Conservation (phyloP, 805 yeast species). For the Candida multigemmis region DNA sequence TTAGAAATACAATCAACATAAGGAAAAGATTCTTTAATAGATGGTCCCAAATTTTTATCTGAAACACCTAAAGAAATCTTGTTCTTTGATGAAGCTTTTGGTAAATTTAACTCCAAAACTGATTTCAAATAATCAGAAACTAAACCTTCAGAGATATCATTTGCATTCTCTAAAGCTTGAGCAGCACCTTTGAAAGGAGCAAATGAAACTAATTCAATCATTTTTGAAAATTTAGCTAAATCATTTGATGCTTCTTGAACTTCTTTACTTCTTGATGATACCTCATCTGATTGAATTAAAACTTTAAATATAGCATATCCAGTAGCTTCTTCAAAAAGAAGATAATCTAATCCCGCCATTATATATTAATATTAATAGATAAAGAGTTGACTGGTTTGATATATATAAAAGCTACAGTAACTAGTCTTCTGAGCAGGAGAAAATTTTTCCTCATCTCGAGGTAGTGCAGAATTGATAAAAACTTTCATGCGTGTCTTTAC, state of each 20-base stretch:
- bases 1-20: conserved; percentile 82
- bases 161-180: conserved; percentile 96
- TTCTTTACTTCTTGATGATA: conserved; percentile 85
- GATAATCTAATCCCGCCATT: conserved; percentile 80
- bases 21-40: conserved; percentile 86
- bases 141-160: conserved; percentile 94
- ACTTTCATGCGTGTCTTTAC: not conserved
- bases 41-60: conserved; percentile 93
- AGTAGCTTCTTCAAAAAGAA: conserved; percentile 96
- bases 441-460: no score
- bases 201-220: conserved; percentile 88
- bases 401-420: no score
- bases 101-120: conserved; percentile 82
- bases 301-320: conserved; percentile 97
- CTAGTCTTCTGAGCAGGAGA: no score
- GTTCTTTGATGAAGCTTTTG: conserved; percentile 62
- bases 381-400: no score
- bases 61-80: conserved; percentile 78
- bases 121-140: conserved; percentile 89
- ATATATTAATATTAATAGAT: no score
- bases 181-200: conserved; percentile 99
- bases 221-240: conserved; percentile 78
- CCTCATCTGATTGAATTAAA: conserved; percentile 84
- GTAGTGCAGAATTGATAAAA: not conserved
- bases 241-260: conserved; percentile 88